A percentile compares a stretch with the other conserved stretches of the same genome.
Conservation (phyloP, 306 rosid species). For the Quercus variabilis region DNA sequence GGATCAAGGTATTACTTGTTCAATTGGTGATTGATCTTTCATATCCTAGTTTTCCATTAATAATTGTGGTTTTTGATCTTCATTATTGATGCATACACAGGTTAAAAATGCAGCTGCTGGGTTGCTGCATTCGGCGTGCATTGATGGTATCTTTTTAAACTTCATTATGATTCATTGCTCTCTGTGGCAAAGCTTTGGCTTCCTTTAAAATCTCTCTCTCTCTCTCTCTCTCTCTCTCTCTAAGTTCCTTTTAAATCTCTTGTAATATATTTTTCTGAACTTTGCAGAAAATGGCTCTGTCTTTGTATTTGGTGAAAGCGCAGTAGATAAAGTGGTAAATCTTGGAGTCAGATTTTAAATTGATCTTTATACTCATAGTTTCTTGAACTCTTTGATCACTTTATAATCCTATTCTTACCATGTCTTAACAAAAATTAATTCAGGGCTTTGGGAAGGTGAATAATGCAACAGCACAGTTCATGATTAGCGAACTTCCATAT, state of each 20-base stretch:
- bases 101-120: slow-evolving; percentile 79
- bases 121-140: slow-evolving; percentile 78
- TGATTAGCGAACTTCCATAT: slow-evolving; percentile 58
- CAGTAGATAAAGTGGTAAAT: slow-evolving; percentile 61
- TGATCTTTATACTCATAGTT: background rate
- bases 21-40: slow-evolving; percentile 21
- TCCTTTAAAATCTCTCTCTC: background rate
- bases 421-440: slow-evolving; percentile 26
- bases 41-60: background rate
- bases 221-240: background rate
- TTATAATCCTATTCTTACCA: background rate
- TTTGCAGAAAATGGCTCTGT: slow-evolving; percentile 80
- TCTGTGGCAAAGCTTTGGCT: slow-evolving; percentile 4
- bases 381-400: background rate
- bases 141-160: slow-evolving; percentile 59
- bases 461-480: slow-evolving; percentile 44
- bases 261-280: slow-evolving; percentile 11
- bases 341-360: slow-evolving; percentile 8
- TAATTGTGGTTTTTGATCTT: slow-evolving; percentile 8
- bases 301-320: slow-evolving; percentile 73
- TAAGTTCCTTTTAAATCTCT: background rate
- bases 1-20: slow-evolving; percentile 57
- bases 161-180: background rate
- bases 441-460: slow-evolving; percentile 51
- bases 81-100: slow-evolving; percentile 35